Base-by-base conservation (phyloP, 2,329 filamentous ascomycete species). In the Penicillium sp. region DNA sequence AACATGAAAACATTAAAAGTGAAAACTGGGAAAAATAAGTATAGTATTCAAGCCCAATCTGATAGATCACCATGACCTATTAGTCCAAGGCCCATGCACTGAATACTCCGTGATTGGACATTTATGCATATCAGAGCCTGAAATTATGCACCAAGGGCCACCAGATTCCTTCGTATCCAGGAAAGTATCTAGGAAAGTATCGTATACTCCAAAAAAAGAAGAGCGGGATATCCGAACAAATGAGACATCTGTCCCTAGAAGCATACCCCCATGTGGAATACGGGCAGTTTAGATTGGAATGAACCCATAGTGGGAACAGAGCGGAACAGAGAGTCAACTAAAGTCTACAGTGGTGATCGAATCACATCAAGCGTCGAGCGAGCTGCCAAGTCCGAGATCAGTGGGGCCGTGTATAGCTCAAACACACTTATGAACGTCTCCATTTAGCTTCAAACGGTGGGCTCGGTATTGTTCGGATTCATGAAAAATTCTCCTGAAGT, bases 41-140 rank as follows among this genome's bases (percentile, higher is more conserved):
- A 41, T n/a, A n/a, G n/a, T n/a, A 52, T 52, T 50, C 15, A 31
- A 16, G 11, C 25, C 29, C 29, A 55, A 68, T 65, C 59, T 57
- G 68, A 71, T 68, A 61, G 66, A 68, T 71, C 69, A 66, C 61
- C 64, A 60, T 65, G 65, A 68, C 63, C 61, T 62, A 59, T 60
- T 65, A 64, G 63, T 43, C 23, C 31, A 40, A 55, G 43, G 58
- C 23, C 60, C 58, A 58, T 61, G 63, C 61, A 19, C 60, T 55
- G 53, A 61, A 60, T 55, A 54, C 52, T 57, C 60, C 58, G 60
- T 11, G 36, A 39, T 36, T 43, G 52, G 45, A 43, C 29, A 50
- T n/a, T 47, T 36, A 50, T 50, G 44, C 44, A 23, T 47, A 47
- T 47, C 41, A 31, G 25, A 13, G 21, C 21, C 21, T 23, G 13